Evolutionary conservation across 371 early-diverging fungal species (phyloP), one percentile per base, ranked within the genome.

Genomic region (Mortierella sp.): DNA sequence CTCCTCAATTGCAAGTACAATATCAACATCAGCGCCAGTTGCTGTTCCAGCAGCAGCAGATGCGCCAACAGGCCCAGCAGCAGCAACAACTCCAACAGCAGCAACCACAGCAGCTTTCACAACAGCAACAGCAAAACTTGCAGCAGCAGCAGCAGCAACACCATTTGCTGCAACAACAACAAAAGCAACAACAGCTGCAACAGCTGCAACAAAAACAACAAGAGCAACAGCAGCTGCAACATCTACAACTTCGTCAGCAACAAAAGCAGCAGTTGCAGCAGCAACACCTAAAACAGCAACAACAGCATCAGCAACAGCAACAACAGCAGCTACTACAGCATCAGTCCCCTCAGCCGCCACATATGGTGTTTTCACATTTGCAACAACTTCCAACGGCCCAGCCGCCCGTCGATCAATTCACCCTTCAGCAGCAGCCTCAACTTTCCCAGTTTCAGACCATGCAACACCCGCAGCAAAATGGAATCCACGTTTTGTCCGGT

Each of bases 11-110:
- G 22, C 48, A 48, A 22, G 16, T 34, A n/a, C 58, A 68, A 0
- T 45, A 45, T 2, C 69, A 53, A 68, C 37, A 69, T 37, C 39
- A 48, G 10, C 55, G 55, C 16, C 55, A 55, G 16, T 11, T 58
- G 9, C 71, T 65, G 43, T n/a, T 64, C 29, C 75, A 76, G 34
- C 77, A 66, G 66, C 37, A 43, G 19, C 67, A 70, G 4, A 34
- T 31, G 24, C 63, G 24, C 8, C 71, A 31, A 19, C 71, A 71
- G 44, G 37, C 11, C 22, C 63, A 63, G 11, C 61, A 68, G 44
- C 41, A 16, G 10, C 66, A 68, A 48, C 79, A 73, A 34, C 37
- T 43, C 11, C 68, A 40, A n/a, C 70, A 55, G 45, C 73, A 55
- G 31, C 34, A 7, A 24, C 52, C 41, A 40, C 66, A 29, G 9